Evolutionary conservation across 805 yeast genomes (phyloP), one percentile per base, ranked within the genome.

Genomic region (Teunomyces atbi): DNA sequence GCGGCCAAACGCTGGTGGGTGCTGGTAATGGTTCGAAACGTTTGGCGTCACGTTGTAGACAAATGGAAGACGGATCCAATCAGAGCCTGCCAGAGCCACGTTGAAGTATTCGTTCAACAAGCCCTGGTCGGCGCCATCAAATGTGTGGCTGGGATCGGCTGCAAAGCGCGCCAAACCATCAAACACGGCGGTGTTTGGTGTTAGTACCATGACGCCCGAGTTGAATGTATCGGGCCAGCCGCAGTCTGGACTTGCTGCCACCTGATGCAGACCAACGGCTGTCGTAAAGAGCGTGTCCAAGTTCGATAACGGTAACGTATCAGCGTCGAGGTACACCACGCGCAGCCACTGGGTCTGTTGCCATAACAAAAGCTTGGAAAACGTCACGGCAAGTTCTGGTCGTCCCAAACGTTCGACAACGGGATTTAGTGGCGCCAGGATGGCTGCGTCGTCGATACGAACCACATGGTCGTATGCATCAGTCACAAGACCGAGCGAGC

Each of bases 111-210:
- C 70, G 46, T 66, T 67, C 43, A 67, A 58, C 36, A 67, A 53
- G 12, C 72, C 72, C 46, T 67, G 72, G 54, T 67, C 72, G 4
- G 70, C 72, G 2, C 72, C 72, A 45, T 67, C 72, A 47, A 66
- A 67, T 3, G 67, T 55, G 21, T 48, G 43, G 18, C 54, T 46
- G 13, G 35, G 32, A 6, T 28, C 45, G 38, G 27, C 33, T 16
- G 55, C 45, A 16, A 45, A 51, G 16, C 45, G 51, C 21, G 54
- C 19, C 44, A 67, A 58, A 18, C 51, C 46, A 12, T 41, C 44
- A 46, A 47, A 61, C 6, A 54, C 56, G 2, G 35, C 45, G 7
- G 23, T 26, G 42, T 51, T 42, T 2, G 68, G 68, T 43, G 54
- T 57, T 39, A 62, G 46, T 8, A 58, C 48, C 41, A 64, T 51